Evolutionary conservation across 2,329 filamentous ascomycete genomes (phyloP), one percentile per base, ranked within the genome.

Genomic region (Aureobasidium sp.): DNA sequence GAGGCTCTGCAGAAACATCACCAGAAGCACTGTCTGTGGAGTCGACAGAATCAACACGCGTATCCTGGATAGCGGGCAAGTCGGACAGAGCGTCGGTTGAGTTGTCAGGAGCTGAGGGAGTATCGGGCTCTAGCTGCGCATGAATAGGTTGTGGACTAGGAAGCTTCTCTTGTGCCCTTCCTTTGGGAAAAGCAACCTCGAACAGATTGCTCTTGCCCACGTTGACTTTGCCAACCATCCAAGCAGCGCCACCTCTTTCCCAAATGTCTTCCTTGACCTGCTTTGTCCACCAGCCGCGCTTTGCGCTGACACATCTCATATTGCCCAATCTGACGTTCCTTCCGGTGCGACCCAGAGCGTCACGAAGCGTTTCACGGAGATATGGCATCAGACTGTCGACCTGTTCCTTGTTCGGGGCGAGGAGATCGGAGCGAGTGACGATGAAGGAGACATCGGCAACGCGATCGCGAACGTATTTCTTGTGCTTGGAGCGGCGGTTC

Each of bases 161-260:
- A 29, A 37, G 21, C 10, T 66, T 66, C 37, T 74, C 68, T 25
- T 69, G 76, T 67, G 60, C 71, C 66, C 68, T 73, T 57, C 68
- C 78, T 88, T 93, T 86, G 4, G 95, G 93, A 68, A 92, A 96
- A 8, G 96, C 84, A 4, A 85, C 83, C 66, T 94, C 86, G 63
- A 97, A 95, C 2, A 99, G 81, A 69, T 88, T 87, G 67, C 93
- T 97, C 75, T 99, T 99, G 25, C 94, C 95, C 2, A 97, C 95
- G 69, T 99, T 99, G 64, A 91, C 90, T 73, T 96, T 97, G n/a
- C 94, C 94, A 2, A 99, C 88, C 79, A 99, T 86, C 93, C 94
- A 99, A 17, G 89, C 87, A 17, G 86, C 94, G 4, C 93, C 93
- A 4, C 90, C 91, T 51, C 89, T 83, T 45, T 85, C 76, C 81